Conservation (phyloP, 345 rosid genomes). For the Arabidopsis thaliana region DNA sequence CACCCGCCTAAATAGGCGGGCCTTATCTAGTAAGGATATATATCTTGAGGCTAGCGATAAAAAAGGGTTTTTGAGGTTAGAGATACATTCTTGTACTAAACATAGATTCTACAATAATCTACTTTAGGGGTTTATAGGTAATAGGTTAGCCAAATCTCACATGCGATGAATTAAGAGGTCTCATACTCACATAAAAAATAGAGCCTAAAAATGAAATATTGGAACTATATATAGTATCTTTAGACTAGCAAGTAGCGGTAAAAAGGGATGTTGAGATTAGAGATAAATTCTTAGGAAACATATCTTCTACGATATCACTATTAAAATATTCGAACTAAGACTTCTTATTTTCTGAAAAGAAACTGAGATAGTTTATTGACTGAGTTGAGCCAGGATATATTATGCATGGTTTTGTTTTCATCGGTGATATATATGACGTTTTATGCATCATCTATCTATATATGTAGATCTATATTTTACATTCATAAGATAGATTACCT, state of each 20-base stretch:
- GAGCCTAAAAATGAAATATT: no score
- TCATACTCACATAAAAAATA: no score
- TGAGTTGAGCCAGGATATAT: neutral
- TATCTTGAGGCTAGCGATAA: conserved; percentile 7
- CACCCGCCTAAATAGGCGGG: no score
- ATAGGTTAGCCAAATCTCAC: no score
- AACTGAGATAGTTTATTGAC: neutral
- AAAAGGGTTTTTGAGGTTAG: neutral
- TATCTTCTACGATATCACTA: neutral
- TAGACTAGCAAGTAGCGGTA: neutral
- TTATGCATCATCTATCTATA: neutral
- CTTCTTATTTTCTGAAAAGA: neutral
- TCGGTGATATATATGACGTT: neutral
- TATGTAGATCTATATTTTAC: neutral
- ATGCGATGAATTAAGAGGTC: no score
- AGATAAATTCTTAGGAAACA: neutral
- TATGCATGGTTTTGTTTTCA: neutral
- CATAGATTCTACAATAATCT: neutral
- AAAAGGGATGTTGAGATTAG: neutral
- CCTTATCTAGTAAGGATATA: neutral
- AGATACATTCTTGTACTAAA: neutral
- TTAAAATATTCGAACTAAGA: neutral
- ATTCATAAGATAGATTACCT: neutral
- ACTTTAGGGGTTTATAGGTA: no score
- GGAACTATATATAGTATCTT: no score